These are phyloP conservation scores for Cystofilobasidium capitatum DNA, from an alignment of 768 basidiomycete species.

Conservation along the genomic window DNA sequence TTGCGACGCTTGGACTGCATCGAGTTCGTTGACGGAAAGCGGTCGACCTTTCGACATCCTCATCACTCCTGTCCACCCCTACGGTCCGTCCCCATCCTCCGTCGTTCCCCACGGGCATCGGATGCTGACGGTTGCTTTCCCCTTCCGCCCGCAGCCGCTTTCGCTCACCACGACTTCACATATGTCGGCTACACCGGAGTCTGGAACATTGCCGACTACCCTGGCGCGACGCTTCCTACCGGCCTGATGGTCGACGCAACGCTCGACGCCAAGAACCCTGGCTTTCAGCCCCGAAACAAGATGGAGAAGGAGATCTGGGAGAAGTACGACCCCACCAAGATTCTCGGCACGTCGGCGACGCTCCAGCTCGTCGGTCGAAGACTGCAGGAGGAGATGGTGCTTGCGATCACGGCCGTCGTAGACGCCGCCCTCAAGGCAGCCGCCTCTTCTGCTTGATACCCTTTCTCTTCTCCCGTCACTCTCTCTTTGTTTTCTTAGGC, in stretches of 20 bases:
- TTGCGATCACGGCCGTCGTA: constrained; percentile 49
- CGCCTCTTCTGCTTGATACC: not conserved
- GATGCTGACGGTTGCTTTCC: constrained; percentile 50
- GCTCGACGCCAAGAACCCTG: constrained; percentile 48
- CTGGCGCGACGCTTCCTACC: constrained; percentile 54
- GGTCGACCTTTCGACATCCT: not conserved
- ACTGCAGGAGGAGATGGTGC: constrained; percentile 9
- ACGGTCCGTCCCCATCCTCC: constrained; percentile 32
- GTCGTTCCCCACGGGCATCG: not conserved
- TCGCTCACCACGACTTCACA: constrained; percentile 49
- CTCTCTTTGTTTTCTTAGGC: too few species aligned
- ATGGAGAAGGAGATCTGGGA: constrained; percentile 49
- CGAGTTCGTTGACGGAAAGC: not conserved
- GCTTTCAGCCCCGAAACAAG: constrained; percentile 43
- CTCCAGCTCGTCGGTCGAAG: constrained; percentile 55
- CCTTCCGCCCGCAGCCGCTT: constrained; percentile 44
- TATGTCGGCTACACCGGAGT: constrained; percentile 54
- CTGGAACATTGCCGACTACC: constrained; percentile 62
- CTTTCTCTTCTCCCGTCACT: too few species aligned
- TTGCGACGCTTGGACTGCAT: not conserved
- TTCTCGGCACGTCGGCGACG: constrained; percentile 52
- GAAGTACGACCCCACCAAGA: constrained; percentile 51
- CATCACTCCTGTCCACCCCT: constrained; percentile 38
- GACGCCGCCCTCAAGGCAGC: constrained; percentile 27
- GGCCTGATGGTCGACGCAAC: constrained; percentile 52